phyloP scores from a whole-genome alignment of 805 yeast species.

The Candida manassasensis region DNA sequence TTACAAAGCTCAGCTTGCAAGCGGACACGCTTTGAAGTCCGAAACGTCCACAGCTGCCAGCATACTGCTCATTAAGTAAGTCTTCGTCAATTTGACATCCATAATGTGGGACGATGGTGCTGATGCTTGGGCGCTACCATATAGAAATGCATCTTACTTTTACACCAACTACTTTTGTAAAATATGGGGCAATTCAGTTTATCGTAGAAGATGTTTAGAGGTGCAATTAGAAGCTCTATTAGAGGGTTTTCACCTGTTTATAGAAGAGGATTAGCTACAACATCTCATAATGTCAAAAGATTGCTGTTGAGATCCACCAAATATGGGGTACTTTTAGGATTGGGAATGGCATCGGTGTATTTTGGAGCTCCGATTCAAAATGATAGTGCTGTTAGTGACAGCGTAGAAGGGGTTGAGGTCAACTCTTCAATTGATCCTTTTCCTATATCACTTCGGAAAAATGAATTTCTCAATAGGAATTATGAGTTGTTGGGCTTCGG shows the following conservation, averaged over 20 bases:
- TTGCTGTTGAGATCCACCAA: not conserved
- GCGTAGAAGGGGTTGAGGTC: slow-evolving; percentile 33
- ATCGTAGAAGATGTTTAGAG: slow-evolving; percentile 5
- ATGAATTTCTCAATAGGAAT: slow-evolving; percentile 21
- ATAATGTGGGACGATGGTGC: too few species aligned
- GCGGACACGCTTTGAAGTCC: slow-evolving; percentile 25
- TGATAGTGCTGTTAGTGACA: slow-evolving; percentile 1
- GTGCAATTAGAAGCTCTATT: slow-evolving; percentile 2
- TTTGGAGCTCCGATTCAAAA: slow-evolving; percentile 1
- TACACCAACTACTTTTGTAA: too few species aligned
- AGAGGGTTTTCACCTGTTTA: not conserved
- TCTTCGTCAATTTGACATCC: too few species aligned
- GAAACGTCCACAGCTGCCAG: slow-evolving; percentile 23
- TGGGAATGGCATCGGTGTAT: not conserved
- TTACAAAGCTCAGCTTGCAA: slow-evolving; percentile 36
- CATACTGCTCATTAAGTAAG: too few species aligned
- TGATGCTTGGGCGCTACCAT: too few species aligned
- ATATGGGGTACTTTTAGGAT: not conserved
- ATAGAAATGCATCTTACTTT: too few species aligned
- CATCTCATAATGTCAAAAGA: not conserved
- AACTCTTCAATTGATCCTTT: slow-evolving; percentile 50
- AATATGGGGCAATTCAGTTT: too few species aligned
- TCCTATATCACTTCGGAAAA: slow-evolving; percentile 22
- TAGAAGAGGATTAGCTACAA: not conserved
- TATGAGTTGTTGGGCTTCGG: slow-evolving; percentile 75